These are phyloP conservation scores for Knoxdaviesia proteae DNA, from an alignment of 2,329 filamentous ascomycete genomes.

Conservation along the genomic window DNA sequence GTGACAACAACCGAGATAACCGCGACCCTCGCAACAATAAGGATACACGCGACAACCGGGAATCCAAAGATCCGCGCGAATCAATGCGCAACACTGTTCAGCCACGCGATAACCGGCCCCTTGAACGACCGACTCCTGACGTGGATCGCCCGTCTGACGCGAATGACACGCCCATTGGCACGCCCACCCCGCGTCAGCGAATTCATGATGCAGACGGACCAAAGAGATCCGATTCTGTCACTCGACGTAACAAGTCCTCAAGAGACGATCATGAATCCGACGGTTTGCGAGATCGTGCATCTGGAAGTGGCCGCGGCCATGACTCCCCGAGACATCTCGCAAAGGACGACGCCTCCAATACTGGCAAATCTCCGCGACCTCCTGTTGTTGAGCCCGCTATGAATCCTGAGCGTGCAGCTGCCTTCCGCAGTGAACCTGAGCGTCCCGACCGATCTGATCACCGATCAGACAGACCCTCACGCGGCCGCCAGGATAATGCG, in stretches of 20 bases:
- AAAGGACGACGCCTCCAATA: constrained; percentile 9
- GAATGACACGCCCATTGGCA: too few species aligned
- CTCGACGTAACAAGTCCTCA: neutral
- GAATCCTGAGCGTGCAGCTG: constrained; percentile 32
- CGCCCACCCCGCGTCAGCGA: constrained; percentile 1
- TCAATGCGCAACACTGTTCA: too few species aligned
- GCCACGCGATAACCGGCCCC: too few species aligned
- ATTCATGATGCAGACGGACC: neutral
- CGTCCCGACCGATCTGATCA: constrained; percentile 3
- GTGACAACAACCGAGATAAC: constrained; percentile 7
- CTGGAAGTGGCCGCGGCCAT: constrained; percentile 8
- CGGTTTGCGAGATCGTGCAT: constrained; percentile 1
- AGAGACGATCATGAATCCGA: constrained; percentile 3
- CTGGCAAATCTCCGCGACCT: constrained; percentile 8
- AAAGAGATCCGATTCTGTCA: neutral
- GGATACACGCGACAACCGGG: neutral
- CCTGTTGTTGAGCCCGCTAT: constrained; percentile 23
- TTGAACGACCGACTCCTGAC: too few species aligned
- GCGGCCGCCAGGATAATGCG: neutral
- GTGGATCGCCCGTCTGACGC: too few species aligned
- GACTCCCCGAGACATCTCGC: constrained; percentile 7
- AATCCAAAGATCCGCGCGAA: neutral
- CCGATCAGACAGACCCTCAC: constrained; percentile 1
- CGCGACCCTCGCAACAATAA: constrained; percentile 9
- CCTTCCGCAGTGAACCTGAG: constrained; percentile 14